These are phyloP conservation scores for Fomitiporia mediterranea DNA, from an alignment of 1,284 basidiomycete genomes.

Conservation along the genomic window DNA sequence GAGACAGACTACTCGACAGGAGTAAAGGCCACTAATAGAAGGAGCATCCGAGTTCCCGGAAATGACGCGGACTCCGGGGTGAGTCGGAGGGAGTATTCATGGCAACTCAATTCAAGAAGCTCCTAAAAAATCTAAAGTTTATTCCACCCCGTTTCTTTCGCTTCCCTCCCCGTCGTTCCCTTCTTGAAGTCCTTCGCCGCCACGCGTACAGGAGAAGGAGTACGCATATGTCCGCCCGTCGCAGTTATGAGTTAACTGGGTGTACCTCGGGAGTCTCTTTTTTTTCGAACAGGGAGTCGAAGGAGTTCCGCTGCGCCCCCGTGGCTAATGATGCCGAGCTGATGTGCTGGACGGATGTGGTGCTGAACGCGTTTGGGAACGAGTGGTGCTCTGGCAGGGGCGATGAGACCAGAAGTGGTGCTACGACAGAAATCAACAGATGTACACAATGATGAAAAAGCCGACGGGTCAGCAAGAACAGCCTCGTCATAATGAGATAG, in stretches of 20 bases:
- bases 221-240: too few species aligned
- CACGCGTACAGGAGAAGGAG: too few species aligned
- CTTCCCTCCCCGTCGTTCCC: conserved; percentile 12
- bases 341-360: conserved; percentile 53
- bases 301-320: too few species aligned
- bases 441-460: background rate
- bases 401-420: conserved; percentile 39
- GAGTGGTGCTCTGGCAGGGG: conserved; percentile 43
- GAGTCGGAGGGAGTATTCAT: background rate
- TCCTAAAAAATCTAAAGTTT: background rate
- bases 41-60: background rate
- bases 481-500: too few species aligned
- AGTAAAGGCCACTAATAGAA: too few species aligned
- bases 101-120: conserved; percentile 4
- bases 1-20: too few species aligned
- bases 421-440: conserved; percentile 30
- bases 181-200: too few species aligned
- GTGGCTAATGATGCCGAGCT: conserved; percentile 26
- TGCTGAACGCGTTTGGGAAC: conserved; percentile 67
- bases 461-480: conserved; percentile 6
- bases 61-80: background rate
- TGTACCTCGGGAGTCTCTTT: conserved; percentile 22
- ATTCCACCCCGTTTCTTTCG: conserved; percentile 19
- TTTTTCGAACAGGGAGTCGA: too few species aligned
- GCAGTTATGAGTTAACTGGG: too few species aligned